Percentiles rank a stretch among this genome's conserved stretches.
Conservation (phyloP, 306 rosid species). For the Quercus alba region DNA sequence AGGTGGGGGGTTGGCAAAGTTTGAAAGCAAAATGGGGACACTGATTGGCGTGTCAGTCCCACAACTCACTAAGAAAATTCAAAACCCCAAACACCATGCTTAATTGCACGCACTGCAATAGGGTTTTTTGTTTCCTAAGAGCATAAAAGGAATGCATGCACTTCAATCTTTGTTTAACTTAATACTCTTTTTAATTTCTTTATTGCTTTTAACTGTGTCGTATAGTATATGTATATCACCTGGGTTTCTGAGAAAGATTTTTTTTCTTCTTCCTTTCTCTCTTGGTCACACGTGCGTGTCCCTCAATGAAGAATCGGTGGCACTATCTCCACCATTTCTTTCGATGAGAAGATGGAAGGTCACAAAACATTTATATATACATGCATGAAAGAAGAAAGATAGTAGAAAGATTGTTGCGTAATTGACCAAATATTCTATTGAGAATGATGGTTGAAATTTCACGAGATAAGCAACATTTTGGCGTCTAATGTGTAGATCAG, state of each 20-base stretch:
- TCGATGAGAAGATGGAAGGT: not conserved
- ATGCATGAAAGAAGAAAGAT: not conserved
- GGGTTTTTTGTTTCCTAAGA: conserved; percentile 39
- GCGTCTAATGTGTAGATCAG: not conserved
- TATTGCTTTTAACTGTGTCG: conserved; percentile 19
- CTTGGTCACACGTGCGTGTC: not conserved
- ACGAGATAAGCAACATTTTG: not conserved
- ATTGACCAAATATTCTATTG: not conserved
- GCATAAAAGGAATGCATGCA: conserved; percentile 36
- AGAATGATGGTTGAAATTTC: not conserved
- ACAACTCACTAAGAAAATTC: conserved; percentile 25
- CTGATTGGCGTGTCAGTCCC: conserved; percentile 47
- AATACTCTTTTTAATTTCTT: not conserved
- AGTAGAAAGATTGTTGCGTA: not conserved
- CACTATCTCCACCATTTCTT: conserved; percentile 2
- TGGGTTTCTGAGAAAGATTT: not conserved
- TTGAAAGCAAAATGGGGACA: conserved; percentile 39
- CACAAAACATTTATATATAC: not conserved
- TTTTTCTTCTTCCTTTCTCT: not conserved
- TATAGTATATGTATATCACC: not conserved
- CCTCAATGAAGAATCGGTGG: not conserved
- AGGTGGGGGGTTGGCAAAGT: conserved; percentile 15
- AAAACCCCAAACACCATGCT: conserved; percentile 60
- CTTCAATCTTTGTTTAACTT: conserved; percentile 7
- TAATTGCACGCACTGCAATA: conserved; percentile 53